These are phyloP conservation scores for Letharia lupina DNA, from an alignment of 495 filamentous ascomycete species.

Conservation along the genomic window DNA sequence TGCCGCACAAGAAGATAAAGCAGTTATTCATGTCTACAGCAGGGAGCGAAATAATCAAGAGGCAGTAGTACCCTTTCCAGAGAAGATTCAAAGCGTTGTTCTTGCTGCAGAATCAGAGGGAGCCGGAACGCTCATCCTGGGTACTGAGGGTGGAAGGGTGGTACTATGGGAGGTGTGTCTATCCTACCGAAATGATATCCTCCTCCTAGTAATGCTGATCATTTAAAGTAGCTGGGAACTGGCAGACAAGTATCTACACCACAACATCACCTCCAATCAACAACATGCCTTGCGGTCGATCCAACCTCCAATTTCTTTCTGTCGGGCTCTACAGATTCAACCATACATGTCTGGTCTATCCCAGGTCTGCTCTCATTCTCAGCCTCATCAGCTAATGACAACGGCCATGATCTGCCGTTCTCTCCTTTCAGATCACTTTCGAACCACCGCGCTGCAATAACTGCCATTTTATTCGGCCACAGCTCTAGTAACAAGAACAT, in stretches of 20 bases:
- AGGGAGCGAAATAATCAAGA: slow-evolving; percentile 78
- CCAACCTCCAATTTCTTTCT: slow-evolving; percentile 70
- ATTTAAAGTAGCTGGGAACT: slow-evolving; percentile 56
- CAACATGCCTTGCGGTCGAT: slow-evolving; percentile 65
- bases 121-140: slow-evolving; percentile 65
- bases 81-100: slow-evolving; percentile 68
- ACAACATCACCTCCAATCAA: slow-evolving; percentile 75
- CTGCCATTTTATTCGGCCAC: slow-evolving; percentile 57
- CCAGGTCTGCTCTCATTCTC: slow-evolving; percentile 61
- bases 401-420: slow-evolving; percentile 36
- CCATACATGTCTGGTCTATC: slow-evolving; percentile 83
- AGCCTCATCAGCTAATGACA: slow-evolving; percentile 15
- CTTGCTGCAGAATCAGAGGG: slow-evolving; percentile 48
- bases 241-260: slow-evolving; percentile 84
- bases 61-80: slow-evolving; percentile 73
- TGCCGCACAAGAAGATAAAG: slow-evolving; percentile 82
- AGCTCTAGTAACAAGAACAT: slow-evolving; percentile 62
- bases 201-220: slow-evolving; percentile 15
- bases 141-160: slow-evolving; percentile 78
- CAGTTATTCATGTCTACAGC: slow-evolving; percentile 84
- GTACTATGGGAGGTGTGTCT: slow-evolving; percentile 83
- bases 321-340: slow-evolving; percentile 82
- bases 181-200: neutral
- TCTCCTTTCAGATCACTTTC: slow-evolving; percentile 60
- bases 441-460: slow-evolving; percentile 73